These are phyloP conservation scores for Coemansia reversa DNA, from an alignment of 192 early-diverging fungal species.

Conservation along the genomic window DNA sequence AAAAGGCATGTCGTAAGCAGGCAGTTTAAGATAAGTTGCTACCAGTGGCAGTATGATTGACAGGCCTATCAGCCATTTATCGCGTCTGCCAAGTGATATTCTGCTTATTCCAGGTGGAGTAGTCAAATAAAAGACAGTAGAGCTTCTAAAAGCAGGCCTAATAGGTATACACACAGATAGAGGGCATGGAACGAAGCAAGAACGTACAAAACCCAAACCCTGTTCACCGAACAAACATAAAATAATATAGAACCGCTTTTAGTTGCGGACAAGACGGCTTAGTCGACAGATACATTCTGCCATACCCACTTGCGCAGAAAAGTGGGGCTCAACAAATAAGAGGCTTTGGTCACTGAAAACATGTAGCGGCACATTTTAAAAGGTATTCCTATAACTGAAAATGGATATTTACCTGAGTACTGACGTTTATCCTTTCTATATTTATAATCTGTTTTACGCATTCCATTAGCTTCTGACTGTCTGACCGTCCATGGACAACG, in stretches of 20 bases:
- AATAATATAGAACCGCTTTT: conserved; percentile 4
- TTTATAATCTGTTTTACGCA: too few relatives aligned
- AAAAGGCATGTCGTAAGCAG: conserved; percentile 34
- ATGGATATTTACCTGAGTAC: neutral
- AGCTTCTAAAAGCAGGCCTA: neutral
- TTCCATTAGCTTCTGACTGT: too few relatives aligned
- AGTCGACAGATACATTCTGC: conserved; percentile 4
- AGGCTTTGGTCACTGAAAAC: neutral
- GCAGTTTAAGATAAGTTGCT: conserved; percentile 43
- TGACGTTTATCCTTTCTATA: too few relatives aligned
- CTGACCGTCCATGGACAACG: too few relatives aligned
- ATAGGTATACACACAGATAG: neutral
- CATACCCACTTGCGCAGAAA: too few relatives aligned
- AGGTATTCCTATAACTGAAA: neutral
- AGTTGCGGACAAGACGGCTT: neutral
- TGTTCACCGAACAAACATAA: neutral
- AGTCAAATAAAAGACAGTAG: neutral
- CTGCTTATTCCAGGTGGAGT: conserved; percentile 18
- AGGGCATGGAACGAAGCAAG: neutral
- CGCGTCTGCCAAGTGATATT: conserved; percentile 39
- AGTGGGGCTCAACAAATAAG: neutral
- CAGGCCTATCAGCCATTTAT: conserved; percentile 32
- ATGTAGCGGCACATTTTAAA: neutral
- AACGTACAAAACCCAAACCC: neutral
- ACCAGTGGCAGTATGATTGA: conserved; percentile 24